Percentiles rank a stretch among this genome's conserved stretches.
These are phyloP conservation scores for Rosa hybrid DNA, from an alignment of 331 rosid species.

Conservation along the genomic window DNA sequence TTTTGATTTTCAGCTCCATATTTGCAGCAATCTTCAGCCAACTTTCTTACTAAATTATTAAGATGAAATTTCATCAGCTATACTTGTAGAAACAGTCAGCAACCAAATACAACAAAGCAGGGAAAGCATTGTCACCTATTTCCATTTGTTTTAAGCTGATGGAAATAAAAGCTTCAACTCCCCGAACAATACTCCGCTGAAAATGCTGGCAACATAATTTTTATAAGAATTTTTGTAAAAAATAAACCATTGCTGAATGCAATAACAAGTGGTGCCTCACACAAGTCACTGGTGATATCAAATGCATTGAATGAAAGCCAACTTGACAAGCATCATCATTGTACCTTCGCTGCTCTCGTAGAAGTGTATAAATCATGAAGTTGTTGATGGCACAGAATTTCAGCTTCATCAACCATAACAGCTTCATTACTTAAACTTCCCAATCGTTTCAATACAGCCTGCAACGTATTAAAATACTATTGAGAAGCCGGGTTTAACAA, in stretches of 20 bases:
- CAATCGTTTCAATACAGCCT: constrained; percentile 83
- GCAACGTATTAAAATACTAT: constrained; percentile 32
- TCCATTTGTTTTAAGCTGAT: constrained; percentile 82
- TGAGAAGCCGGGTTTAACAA: neutral
- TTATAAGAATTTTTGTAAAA: constrained; percentile 22
- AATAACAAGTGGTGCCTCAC: constrained; percentile 8
- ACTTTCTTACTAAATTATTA: constrained; percentile 57
- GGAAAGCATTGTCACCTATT: constrained; percentile 54
- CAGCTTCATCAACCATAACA: constrained; percentile 67
- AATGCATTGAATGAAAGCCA: constrained; percentile 3
- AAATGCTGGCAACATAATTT: constrained; percentile 56
- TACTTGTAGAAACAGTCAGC: constrained; percentile 13
- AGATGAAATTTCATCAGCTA: constrained; percentile 27
- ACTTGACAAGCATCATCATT: constrained; percentile 2
- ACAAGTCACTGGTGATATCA: neutral
- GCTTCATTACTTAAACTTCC: constrained; percentile 73
- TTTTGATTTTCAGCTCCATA: constrained; percentile 65
- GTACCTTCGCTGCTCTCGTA: constrained; percentile 81
- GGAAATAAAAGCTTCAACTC: constrained; percentile 68
- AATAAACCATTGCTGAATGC: constrained; percentile 6
- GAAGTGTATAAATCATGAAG: constrained; percentile 78
- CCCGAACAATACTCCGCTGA: constrained; percentile 86
- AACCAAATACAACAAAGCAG: constrained; percentile 27
- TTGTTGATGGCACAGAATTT: constrained; percentile 68
- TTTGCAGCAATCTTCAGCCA: constrained; percentile 77